Percentiles rank a stretch among this genome's conserved stretches.
phyloP scores from a whole-genome alignment of 768 basidiomycete species.

The Clavulina sp. region DNA sequence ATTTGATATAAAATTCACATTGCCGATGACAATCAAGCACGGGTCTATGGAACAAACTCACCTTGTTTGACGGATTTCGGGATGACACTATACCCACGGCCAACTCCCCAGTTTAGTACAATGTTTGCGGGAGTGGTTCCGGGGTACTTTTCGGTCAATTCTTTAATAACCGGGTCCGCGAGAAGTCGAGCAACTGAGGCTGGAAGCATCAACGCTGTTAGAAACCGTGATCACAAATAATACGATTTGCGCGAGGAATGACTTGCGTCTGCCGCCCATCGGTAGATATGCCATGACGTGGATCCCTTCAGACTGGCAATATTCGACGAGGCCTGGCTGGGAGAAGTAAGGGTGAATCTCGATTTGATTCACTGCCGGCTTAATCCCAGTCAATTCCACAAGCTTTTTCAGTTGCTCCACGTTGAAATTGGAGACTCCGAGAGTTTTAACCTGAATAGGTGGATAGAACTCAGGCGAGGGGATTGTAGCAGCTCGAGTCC shows the following conservation, averaged over 20 bases:
- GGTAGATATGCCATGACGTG: conserved; percentile 50
- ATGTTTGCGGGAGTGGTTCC: conserved; percentile 61
- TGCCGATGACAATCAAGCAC: no score
- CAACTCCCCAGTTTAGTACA: conserved; percentile 60
- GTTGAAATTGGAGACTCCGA: conserved; percentile 77
- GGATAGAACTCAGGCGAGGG: no score
- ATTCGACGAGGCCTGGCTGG: conserved; percentile 53
- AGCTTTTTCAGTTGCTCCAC: conserved; percentile 47
- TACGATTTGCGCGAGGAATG: no score
- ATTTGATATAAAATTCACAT: no score
- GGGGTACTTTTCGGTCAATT: conserved; percentile 44
- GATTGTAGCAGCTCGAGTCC: not conserved
- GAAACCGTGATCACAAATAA: not conserved
- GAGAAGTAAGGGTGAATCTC: conserved; percentile 68
- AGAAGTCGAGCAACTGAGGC: not conserved
- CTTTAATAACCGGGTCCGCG: conserved; percentile 29
- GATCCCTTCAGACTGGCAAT: conserved; percentile 50
- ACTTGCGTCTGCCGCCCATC: conserved; percentile 61
- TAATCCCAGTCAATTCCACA: conserved; percentile 47
- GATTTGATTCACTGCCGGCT: conserved; percentile 64
- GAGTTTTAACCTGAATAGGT: conserved; percentile 32
- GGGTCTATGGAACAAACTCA: conserved; percentile 14
- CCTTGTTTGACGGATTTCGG: conserved; percentile 62
- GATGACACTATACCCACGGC: conserved; percentile 65
- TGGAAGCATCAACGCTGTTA: not conserved